Conservation (phyloP, 768 basidiomycete species). For the Suillus sp. region DNA sequence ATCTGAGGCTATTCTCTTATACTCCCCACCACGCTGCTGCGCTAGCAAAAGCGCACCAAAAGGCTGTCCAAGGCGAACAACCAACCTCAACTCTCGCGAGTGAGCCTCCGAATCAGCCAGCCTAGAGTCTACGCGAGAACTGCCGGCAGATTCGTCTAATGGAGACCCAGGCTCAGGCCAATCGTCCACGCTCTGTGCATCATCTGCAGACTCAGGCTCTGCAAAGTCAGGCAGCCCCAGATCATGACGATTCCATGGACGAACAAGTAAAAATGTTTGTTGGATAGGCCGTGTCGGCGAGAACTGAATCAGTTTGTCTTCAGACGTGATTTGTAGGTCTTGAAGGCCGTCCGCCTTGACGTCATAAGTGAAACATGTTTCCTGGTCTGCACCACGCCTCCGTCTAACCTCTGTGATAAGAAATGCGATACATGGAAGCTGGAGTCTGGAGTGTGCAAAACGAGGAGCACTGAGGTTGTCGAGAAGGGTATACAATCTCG, state of each 20-base stretch:
- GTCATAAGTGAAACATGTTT: neutral
- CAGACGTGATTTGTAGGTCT: neutral
- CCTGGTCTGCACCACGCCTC: neutral
- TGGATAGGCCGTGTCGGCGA: neutral
- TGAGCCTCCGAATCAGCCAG: neutral
- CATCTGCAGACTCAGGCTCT: neutral
- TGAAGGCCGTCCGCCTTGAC: neutral
- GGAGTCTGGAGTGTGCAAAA: neutral
- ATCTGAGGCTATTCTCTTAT: neutral
- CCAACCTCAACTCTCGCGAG: neutral
- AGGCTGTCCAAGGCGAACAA: neutral
- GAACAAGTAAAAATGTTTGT: neutral
- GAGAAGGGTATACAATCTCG: neutral
- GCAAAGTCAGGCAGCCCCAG: neutral
- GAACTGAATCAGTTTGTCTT: neutral
- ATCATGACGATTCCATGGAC: conserved; percentile 2
- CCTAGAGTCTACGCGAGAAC: neutral
- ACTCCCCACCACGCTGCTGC: neutral
- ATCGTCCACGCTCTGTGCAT: neutral
- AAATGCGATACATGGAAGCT: neutral
- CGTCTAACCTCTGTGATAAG: neutral
- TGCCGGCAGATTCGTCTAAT: neutral
- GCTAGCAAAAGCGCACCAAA: conserved; percentile 1
- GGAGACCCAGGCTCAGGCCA: neutral
- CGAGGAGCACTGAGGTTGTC: neutral